phyloP scores from a whole-genome alignment of 192 early-diverging fungal genomes.

The Phlyctochytrium arcticum region DNA sequence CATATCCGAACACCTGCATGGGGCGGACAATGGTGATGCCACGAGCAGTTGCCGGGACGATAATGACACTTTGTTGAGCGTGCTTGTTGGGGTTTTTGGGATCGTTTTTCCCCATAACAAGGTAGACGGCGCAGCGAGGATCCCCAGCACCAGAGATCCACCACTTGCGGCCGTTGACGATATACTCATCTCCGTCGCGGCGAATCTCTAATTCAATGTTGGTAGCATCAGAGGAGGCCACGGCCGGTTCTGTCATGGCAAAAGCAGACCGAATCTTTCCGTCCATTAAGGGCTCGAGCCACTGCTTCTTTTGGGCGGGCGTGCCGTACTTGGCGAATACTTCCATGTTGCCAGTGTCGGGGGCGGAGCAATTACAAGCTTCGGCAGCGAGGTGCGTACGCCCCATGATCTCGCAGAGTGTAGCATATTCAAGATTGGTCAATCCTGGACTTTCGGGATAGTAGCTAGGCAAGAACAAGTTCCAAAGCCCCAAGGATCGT shows the following conservation, averaged over 20 bases:
- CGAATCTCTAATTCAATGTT: constrained; percentile 89
- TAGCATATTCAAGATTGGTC: constrained; percentile 91
- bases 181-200: constrained; percentile 34
- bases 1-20: constrained; percentile 87
- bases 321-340: constrained; percentile 93
- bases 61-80: constrained; percentile 83
- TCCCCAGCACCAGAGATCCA: constrained; percentile 98
- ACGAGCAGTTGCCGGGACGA: constrained; percentile 79
- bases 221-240: constrained; percentile 96
- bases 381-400: constrained; percentile 82
- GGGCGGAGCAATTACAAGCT: constrained; percentile 81
- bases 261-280: constrained; percentile 95
- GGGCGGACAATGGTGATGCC: constrained; percentile 83
- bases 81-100: constrained; percentile 56
- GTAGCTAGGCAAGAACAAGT: constrained; percentile 80
- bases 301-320: constrained; percentile 70
- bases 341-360: constrained; percentile 99
- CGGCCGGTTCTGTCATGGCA: constrained; percentile 96
- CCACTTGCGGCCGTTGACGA: constrained; percentile 79
- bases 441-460: constrained; percentile 83
- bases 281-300: constrained; percentile 72
- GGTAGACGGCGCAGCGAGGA: constrained; percentile 85
- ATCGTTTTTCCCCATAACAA: constrained; percentile 89
- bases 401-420: constrained; percentile 88
- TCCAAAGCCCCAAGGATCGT: constrained; percentile 87